Evolutionary conservation across 2,329 filamentous ascomycete species (phyloP).

Genomic region (Thielaviopsis musarum): DNA sequence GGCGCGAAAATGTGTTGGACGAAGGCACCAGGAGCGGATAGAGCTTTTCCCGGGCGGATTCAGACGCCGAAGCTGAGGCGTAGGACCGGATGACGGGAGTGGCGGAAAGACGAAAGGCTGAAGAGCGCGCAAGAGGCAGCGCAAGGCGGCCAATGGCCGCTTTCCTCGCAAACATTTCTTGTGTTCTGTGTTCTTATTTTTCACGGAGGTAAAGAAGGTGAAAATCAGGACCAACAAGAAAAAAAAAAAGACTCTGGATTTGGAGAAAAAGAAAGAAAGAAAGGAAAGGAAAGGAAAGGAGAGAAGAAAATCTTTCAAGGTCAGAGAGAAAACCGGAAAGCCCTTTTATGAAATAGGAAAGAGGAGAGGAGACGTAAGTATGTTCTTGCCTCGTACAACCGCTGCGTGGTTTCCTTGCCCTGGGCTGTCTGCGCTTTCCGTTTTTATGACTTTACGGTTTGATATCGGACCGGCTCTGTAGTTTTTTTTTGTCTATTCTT

Average conservation of each 20-base stretch:
- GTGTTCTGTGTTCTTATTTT: neutral
- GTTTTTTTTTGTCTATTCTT: neutral
- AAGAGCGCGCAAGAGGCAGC: constrained; percentile 2
- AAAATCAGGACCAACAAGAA: neutral
- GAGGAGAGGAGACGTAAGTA: constrained; percentile 1
- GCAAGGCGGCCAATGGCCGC: constrained; percentile 8
- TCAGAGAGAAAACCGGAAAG: neutral
- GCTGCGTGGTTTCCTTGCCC: neutral
- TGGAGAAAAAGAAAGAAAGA: neutral
- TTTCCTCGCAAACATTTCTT: constrained; percentile 9
- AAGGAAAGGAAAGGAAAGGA: neutral
- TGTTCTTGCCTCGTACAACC: neutral
- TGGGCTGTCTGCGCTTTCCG: neutral
- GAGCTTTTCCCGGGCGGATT: constrained; percentile 1
- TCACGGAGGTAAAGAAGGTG: neutral
- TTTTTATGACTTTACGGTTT: neutral
- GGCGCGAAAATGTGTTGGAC: constrained; percentile 41
- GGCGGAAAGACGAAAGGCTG: neutral
- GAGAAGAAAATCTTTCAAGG: neutral
- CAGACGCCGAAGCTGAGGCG: neutral
- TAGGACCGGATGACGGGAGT: neutral
- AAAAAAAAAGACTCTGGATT: neutral
- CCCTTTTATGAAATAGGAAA: neutral
- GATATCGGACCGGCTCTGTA: neutral
- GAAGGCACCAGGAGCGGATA: constrained; percentile 11